Evolutionary conservation across 2,329 filamentous ascomycete genomes (phyloP), one percentile per base, ranked within the genome.

Genomic region (Pyricularia sp.): DNA sequence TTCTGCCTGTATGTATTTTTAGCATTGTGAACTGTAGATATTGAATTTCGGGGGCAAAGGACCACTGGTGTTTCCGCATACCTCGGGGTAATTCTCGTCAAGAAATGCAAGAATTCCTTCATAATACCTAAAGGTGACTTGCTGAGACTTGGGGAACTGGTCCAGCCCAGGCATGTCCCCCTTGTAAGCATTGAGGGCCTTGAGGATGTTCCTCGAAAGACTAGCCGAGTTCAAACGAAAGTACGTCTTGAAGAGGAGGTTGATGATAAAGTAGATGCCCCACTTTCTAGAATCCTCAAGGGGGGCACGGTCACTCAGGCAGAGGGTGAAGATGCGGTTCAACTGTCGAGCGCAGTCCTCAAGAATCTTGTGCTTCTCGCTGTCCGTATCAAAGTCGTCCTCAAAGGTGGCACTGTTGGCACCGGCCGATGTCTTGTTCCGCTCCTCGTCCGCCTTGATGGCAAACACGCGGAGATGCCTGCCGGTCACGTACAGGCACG

Each of bases 111-210:
- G 86, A 5, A 99, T 92, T 12, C 95, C 95, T 72, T 94, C 88
- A 77, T 97, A 98, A 80, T 97, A 99, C 76, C 93, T 94, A 81
- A 97, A 99, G 0, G 94, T 97, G 59, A 97, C 94, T 71, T 93
- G 88, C 75, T 99, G 95, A 3, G 94, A 90, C 76, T 90, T 92
- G 1, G 95, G 94, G 74, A 97, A 99, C 17, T 86, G 83, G 20
- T 90, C 85, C 33, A 97, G 83, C 0, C 86, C 82, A 0, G 95
- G 95, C 81, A 99, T 90, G 74, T 99, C 94, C 64, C 87, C 86
- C 70, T 83, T 81, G 68, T 91, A 90, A 14, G 93, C 94, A 65
- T 90, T 85, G 65, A 99, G 84, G 0, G 93, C 93, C 73, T 90
- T 92, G 65, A 99, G 83, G 66, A 98, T 90, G 72, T 95, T 97